Conservation (phyloP, 768 basidiomycete species). For the Suillus bovinus region DNA sequence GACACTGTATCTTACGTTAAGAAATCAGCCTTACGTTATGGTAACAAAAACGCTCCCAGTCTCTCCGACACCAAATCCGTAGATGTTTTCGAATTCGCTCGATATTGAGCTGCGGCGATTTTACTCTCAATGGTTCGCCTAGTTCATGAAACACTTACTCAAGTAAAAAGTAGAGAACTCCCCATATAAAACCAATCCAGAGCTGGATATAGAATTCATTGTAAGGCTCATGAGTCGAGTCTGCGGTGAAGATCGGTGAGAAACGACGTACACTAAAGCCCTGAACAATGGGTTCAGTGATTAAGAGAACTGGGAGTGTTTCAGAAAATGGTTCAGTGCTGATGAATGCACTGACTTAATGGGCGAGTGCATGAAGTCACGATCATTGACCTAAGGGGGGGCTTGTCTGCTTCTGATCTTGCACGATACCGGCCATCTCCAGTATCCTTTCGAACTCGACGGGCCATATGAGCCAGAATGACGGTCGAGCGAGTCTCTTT, state of each 20-base stretch:
- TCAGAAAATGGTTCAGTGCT: conserved; percentile 4
- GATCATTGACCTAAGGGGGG: conserved; percentile 57
- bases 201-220: conserved; percentile 39
- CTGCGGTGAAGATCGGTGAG: neutral
- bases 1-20: neutral
- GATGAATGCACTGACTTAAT: conserved; percentile 53
- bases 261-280: conserved; percentile 61
- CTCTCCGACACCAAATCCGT: conserved; percentile 59
- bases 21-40: conserved; percentile 44
- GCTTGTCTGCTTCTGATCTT: conserved; percentile 62
- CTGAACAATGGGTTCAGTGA: conserved; percentile 65
- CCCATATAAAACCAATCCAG: conserved; percentile 80
- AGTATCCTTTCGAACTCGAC: conserved; percentile 60
- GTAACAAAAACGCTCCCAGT: conserved; percentile 60
- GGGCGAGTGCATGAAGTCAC: conserved; percentile 72
- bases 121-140: conserved; percentile 10
- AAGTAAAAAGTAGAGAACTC: conserved; percentile 67
- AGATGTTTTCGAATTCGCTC: conserved; percentile 54
- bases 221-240: neutral
- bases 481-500: conserved; percentile 75
- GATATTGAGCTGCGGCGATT: conserved; percentile 46
- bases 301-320: conserved; percentile 20
- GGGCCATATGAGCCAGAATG: conserved; percentile 65
- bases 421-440: conserved; percentile 65
- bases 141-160: conserved; percentile 39